A percentile compares a stretch with the other conserved stretches of the same genome.
Conservation (phyloP, 2,329 filamentous ascomycete species). For the Fusarium pseudograminearum region DNA sequence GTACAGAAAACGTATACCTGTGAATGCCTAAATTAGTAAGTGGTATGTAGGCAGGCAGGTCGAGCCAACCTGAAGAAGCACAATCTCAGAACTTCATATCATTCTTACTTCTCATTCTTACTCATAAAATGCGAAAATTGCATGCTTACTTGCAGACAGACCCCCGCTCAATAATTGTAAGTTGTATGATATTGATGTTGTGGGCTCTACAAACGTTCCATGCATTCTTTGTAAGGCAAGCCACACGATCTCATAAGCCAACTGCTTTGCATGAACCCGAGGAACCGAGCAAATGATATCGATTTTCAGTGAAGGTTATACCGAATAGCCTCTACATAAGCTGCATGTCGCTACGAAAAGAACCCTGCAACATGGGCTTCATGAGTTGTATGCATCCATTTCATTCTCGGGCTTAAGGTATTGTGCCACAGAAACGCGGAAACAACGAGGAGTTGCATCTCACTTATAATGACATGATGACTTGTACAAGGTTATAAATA, state of each 20-base stretch:
- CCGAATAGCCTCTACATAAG: background rate
- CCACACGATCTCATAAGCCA: conserved; percentile 28
- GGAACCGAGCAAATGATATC: conserved; percentile 6
- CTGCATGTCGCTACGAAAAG: background rate
- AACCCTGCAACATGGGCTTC: background rate
- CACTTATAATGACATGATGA: background rate
- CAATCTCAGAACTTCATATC: background rate
- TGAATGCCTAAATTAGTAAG: background rate
- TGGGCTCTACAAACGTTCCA: conserved; percentile 6
- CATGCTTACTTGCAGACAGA: background rate
- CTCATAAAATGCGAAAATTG: too few species aligned
- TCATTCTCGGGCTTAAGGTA: background rate
- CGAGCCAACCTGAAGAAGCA: background rate
- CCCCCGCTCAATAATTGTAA: background rate
- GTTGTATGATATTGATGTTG: background rate
- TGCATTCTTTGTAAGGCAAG: conserved; percentile 35
- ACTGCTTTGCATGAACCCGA: conserved; percentile 3
- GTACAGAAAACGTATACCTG: background rate
- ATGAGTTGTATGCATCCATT: background rate
- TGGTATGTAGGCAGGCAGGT: too few species aligned
- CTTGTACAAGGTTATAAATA: conserved; percentile 14
- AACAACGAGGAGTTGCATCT: background rate
- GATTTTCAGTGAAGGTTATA: background rate
- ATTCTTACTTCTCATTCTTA: background rate
- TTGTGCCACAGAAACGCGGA: background rate